These are phyloP conservation scores for Thelonectria olida DNA, from an alignment of 2,329 filamentous ascomycete genomes.

Conservation along the genomic window DNA sequence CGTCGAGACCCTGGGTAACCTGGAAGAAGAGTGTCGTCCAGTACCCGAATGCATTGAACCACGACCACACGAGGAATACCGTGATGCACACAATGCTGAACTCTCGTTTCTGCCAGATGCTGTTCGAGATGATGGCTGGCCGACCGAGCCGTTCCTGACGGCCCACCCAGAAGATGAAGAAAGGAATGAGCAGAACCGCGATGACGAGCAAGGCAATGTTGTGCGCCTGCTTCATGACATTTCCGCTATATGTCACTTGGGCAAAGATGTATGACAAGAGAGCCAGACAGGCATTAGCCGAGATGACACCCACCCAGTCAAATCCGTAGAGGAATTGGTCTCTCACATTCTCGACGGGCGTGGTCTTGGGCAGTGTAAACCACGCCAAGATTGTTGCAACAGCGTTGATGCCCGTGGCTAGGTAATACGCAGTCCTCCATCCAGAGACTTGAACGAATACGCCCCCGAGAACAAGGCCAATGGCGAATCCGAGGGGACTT, in stretches of 20 bases:
- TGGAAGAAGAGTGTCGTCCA: constrained; percentile 33
- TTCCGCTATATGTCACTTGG: constrained; percentile 10
- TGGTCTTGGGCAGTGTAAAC: constrained; percentile 12
- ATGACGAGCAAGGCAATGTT: constrained; percentile 19
- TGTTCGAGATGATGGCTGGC: constrained; percentile 58
- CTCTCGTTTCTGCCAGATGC: constrained; percentile 61
- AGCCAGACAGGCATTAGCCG: constrained; percentile 14
- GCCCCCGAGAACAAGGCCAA: constrained; percentile 60
- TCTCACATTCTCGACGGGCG: not conserved
- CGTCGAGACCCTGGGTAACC: constrained; percentile 4
- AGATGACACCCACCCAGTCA: constrained; percentile 20
- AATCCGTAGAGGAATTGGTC: constrained; percentile 13
- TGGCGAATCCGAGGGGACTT: constrained; percentile 56
- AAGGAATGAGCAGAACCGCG: constrained; percentile 10
- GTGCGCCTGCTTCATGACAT: constrained; percentile 14
- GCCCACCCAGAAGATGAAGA: constrained; percentile 24
- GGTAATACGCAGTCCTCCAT: constrained; percentile 58
- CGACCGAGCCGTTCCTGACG: constrained; percentile 18
- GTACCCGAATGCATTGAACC: constrained; percentile 54
- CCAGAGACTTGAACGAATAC: constrained; percentile 57
- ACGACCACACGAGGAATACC: constrained; percentile 52
- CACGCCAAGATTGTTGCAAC: constrained; percentile 10
- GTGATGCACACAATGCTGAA: constrained; percentile 62
- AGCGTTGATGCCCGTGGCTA: constrained; percentile 47
- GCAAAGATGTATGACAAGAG: constrained; percentile 22